Percentiles rank a stretch among this genome's conserved stretches.
Evolutionary conservation across 2,329 filamentous ascomycete genomes (phyloP).

Genomic region (Fusarium sp.): DNA sequence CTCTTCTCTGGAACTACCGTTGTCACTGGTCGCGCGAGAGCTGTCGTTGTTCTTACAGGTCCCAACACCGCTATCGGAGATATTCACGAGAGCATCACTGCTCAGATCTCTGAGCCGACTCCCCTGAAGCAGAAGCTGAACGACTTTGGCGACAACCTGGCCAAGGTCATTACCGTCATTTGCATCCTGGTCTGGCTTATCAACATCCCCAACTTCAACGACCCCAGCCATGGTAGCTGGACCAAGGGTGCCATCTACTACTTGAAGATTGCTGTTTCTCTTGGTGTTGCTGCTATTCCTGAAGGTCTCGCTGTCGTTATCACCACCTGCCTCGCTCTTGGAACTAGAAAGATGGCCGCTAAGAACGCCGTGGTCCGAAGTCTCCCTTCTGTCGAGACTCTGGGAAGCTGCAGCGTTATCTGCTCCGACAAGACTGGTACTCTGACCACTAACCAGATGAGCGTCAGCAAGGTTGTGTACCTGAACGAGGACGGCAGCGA

Average conservation of each 20-base stretch:
- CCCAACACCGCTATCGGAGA: conserved; percentile 94
- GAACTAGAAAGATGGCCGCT: conserved; percentile 97
- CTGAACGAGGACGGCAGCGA: conserved; percentile 78
- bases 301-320: conserved; percentile 98
- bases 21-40: conserved; percentile 91
- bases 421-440: conserved; percentile 99
- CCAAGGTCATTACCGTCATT: conserved; percentile 98
- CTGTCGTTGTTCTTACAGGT: conserved; percentile 90
- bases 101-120: conserved; percentile 97
- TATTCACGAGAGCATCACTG: conserved; percentile 98
- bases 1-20: conserved; percentile 98
- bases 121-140: conserved; percentile 99
- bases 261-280: conserved; percentile 97
- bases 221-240: conserved; percentile 92
- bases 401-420: conserved; percentile 99
- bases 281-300: conserved; percentile 96
- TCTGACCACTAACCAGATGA: conserved; percentile 99
- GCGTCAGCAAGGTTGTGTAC: conserved; percentile 91
- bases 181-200: conserved; percentile 98
- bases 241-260: conserved; percentile 99
- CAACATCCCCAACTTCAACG: conserved; percentile 97
- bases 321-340: conserved; percentile 95
- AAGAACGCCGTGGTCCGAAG: conserved; percentile 98
- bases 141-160: conserved; percentile 94
- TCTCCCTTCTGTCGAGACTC: conserved; percentile 94